These are phyloP conservation scores for Curvularia sp. DNA, from an alignment of 2,329 filamentous ascomycete genomes.

Conservation along the genomic window DNA sequence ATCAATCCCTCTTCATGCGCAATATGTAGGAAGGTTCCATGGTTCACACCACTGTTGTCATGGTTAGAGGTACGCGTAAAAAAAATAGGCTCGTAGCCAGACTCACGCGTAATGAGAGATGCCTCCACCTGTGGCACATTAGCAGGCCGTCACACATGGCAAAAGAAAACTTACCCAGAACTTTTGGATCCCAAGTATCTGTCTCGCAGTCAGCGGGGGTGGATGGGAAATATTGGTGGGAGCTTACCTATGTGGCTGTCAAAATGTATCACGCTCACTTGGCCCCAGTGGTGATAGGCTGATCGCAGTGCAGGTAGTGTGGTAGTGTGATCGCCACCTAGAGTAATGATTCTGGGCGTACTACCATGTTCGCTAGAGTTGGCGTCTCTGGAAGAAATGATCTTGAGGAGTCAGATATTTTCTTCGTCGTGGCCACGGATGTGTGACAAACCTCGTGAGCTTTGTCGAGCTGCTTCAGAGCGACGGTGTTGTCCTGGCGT, in stretches of 20 bases:
- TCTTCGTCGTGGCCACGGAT: not conserved
- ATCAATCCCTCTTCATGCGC: constrained; percentile 68
- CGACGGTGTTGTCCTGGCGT: constrained; percentile 60
- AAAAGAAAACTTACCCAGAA: constrained; percentile 52
- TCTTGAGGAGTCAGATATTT: constrained; percentile 31
- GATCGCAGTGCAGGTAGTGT: constrained; percentile 61
- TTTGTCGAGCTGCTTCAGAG: constrained; percentile 60
- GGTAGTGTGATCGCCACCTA: constrained; percentile 65
- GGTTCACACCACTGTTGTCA: constrained; percentile 58
- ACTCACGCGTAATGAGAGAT: constrained; percentile 66
- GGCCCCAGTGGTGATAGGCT: constrained; percentile 59
- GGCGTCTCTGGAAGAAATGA: constrained; percentile 56
- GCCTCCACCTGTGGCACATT: constrained; percentile 55
- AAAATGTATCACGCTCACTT: constrained; percentile 65
- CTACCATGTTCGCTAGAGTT: constrained; percentile 53
- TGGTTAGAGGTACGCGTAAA: constrained; percentile 7
- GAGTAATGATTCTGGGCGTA: constrained; percentile 59
- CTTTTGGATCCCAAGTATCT: constrained; percentile 65
- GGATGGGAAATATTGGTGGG: not conserved
- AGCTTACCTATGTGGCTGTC: constrained; percentile 58
- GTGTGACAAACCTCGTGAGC: constrained; percentile 55
- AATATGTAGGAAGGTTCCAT: constrained; percentile 68
- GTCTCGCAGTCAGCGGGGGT: constrained; percentile 1
- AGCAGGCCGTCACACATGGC: constrained; percentile 4
- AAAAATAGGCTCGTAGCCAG: not conserved